Base-by-base conservation (phyloP, 257 asterid species). In the Gentiana straminea region DNA sequence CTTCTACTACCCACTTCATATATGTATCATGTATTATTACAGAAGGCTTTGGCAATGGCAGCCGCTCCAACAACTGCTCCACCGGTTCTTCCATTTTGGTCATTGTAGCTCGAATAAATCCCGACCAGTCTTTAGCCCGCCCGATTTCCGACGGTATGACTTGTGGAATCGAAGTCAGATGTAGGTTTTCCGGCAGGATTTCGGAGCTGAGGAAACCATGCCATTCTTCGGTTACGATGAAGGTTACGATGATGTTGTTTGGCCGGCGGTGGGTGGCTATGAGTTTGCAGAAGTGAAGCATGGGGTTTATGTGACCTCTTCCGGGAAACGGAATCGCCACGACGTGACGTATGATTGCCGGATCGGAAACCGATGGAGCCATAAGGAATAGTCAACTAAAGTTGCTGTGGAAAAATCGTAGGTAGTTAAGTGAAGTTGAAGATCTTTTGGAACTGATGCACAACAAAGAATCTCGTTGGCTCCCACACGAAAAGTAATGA, bases 311-410 rank as follows among this genome's bases (percentile, higher is more conserved):
- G 79, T 89, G 97, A 36, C 95, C 92, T 33, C 97, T 59, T 39
- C 95, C 97, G 47, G 97, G 97, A 53, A 79, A 83, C 0, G 97
- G 95, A 6, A 83, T 75, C 35, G 89, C 95, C 36, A 89, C 79
- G 64, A 79, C 79, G 69, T 79, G 93, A 64, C 73, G 65, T 2
- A 53, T 45, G 13, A 12, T 50, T 59, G 10, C 41, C 9, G 49
- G 32, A 8, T 37, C 60, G 2, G 34, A 55, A 5, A 12, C 1
- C 33, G 35, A 6, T 8, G n/a, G 4, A 8, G 34, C 24, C 60
- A 56, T 39, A 4, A 39, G 45, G 24, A 24, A 24, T 24, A 24
- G 24, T 24, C 24, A 24, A 24, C 24, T 24, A 24, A 24, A 24
- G 24, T 24, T 24, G 24, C 24, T 24, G 24, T 24, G 24, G 24